Evolutionary conservation across 2,329 filamentous ascomycete genomes (phyloP), one percentile per base, ranked within the genome.

Genomic region (Arthroderma sp.): DNA sequence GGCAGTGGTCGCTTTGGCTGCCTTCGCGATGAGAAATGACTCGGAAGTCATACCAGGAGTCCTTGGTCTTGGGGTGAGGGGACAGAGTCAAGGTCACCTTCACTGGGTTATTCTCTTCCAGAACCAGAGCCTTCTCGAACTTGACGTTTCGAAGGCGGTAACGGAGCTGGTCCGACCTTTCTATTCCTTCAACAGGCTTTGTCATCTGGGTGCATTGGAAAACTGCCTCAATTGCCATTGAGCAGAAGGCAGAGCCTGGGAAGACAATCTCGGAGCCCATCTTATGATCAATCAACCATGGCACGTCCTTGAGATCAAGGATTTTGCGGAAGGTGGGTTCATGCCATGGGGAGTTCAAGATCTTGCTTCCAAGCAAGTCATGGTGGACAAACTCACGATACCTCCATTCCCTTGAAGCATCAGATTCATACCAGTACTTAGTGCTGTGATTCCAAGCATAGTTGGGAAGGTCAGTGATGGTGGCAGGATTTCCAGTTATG

Each of bases 221-320:
- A 45, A 43, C 38, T 0, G 57, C 58, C 40, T 61, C 58, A 4
- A 53, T 46, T 6, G 53, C 53, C 46, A 58, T 55, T 6, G 45
- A 43, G 6, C 56, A 42, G 33, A 56, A 59, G 37, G 40, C 46
- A 28, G 50, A 43, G 27, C 39, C 58, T 1, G 62, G 62, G 31
- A 58, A 63, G 1, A 66, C 49, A 11, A 56, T 52, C n/a, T 55
- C 49, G 4, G 47, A 50, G 9, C 56, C 50, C 5, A 66, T 43
- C 6, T 50, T 39, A 47, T 75, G 68, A 40, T 70, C 65, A 0
- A 49, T 48, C 1, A 72, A 42, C 72, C 71, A 75, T 9, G 38
- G 36, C n/a, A 43, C 15, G 22, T 48, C 45, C 6, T 15, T 31
- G 5, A 65, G 44, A 2, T 57, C 51, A 1, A 72, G 48, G 2